These are phyloP conservation scores for Quercus aquifolioides DNA, from an alignment of 306 rosid species.

Conservation along the genomic window DNA sequence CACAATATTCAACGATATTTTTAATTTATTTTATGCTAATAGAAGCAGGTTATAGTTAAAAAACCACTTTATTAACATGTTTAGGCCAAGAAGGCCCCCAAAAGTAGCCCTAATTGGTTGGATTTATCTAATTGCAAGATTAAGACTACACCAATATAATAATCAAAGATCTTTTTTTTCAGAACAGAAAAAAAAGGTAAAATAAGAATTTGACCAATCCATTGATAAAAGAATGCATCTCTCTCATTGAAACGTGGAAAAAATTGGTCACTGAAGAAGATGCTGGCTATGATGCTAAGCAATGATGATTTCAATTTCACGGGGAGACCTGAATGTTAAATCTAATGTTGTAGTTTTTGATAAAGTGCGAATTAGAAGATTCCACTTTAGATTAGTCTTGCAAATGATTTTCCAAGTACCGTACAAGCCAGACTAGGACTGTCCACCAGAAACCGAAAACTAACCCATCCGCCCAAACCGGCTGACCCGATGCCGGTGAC, in stretches of 20 bases:
- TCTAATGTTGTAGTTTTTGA: not conserved
- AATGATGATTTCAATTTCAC: constrained; percentile 13
- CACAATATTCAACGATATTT: no score
- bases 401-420: not conserved
- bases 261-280: not conserved
- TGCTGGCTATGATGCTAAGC: constrained; percentile 5
- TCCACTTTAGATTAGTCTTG: not conserved
- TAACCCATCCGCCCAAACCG: no score
- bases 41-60: not conserved
- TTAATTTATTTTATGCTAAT: not conserved
- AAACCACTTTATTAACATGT: not conserved
- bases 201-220: not conserved
- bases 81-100: not conserved
- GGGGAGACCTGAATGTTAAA: not conserved
- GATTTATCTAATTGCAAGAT: not conserved
- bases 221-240: not conserved
- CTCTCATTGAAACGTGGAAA: not conserved
- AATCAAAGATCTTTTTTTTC: not conserved
- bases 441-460: no score
- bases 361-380: not conserved
- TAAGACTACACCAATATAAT: not conserved
- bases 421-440: no score
- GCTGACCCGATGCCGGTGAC: no score
- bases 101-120: not conserved
- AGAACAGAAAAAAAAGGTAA: not conserved